phyloP scores from a whole-genome alignment of 2,329 filamentous ascomycete species.

The Aspergillus chevalieri region DNA sequence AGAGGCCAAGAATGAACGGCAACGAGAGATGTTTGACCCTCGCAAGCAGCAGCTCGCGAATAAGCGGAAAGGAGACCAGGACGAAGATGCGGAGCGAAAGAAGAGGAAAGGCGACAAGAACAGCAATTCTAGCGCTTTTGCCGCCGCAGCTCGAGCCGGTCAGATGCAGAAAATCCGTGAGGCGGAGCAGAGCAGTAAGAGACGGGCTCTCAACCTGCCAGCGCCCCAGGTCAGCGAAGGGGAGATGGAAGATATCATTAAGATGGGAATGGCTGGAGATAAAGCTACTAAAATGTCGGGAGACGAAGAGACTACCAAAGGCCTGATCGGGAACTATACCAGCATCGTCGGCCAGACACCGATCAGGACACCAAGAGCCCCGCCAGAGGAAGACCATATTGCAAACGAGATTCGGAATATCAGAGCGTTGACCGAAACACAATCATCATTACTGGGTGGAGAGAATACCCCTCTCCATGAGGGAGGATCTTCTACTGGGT shows the following conservation, averaged over 20 bases:
- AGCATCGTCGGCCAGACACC: constrained; percentile 74
- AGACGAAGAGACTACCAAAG: constrained; percentile 77
- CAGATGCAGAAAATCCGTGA: constrained; percentile 93
- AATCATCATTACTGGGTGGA: constrained; percentile 86
- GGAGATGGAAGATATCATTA: constrained; percentile 95
- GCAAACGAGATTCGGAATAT: constrained; percentile 97
- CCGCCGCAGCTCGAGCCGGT: constrained; percentile 85
- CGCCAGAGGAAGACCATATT: constrained; percentile 89
- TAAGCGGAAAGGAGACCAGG: constrained; percentile 87
- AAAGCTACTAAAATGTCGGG: constrained; percentile 69
- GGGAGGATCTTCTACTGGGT: constrained; percentile 74
- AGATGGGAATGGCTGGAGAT: constrained; percentile 94
- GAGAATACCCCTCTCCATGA: constrained; percentile 88
- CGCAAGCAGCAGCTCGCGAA: constrained; percentile 83
- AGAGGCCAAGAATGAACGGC: constrained; percentile 69
- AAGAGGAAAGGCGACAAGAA: constrained; percentile 84
- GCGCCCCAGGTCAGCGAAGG: constrained; percentile 85
- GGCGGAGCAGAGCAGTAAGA: constrained; percentile 93
- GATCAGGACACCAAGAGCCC: constrained; percentile 84
- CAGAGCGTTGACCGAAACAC: constrained; percentile 81
- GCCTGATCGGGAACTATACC: constrained; percentile 80
- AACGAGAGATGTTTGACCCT: constrained; percentile 82
- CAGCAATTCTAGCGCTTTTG: constrained; percentile 67
- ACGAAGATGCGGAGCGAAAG: constrained; percentile 75
- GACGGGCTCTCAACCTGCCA: constrained; percentile 74